Conservation (phyloP, 495 filamentous ascomycete genomes). For the Cercophora samala region DNA sequence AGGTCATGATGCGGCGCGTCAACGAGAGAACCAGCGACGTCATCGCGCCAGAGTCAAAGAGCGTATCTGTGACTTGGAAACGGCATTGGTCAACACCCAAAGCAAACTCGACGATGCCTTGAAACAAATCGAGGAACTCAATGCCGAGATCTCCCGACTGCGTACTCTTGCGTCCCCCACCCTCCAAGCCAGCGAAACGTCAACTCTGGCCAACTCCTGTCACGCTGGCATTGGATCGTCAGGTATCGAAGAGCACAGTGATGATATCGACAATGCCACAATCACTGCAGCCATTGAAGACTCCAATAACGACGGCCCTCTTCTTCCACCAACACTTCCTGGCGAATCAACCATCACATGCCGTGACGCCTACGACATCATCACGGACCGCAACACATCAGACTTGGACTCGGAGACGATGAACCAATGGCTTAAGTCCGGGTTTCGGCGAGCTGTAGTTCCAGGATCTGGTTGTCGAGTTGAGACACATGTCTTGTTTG, state of each 20-base stretch:
- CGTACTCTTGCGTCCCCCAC: not conserved
- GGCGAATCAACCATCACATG: constrained; percentile 33
- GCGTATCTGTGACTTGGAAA: constrained; percentile 27
- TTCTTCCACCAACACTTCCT: constrained; percentile 18
- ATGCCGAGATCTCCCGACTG: constrained; percentile 23
- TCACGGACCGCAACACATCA: constrained; percentile 18
- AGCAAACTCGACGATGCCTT: constrained; percentile 23
- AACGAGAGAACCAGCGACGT: constrained; percentile 34
- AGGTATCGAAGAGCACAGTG: not conserved
- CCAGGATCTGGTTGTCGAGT: constrained; percentile 28
- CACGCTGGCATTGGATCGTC: not conserved
- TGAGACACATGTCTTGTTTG: constrained; percentile 31
- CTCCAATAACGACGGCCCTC: constrained; percentile 10
- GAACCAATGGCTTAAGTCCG: constrained; percentile 25
- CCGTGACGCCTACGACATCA: constrained; percentile 26
- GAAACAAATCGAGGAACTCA: constrained; percentile 18
- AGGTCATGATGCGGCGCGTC: constrained; percentile 26
- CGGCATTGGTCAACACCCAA: constrained; percentile 16
- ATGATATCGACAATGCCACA: not conserved
- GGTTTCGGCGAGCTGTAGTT: constrained; percentile 23
- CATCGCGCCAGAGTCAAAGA: constrained; percentile 33
- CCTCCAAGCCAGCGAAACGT: not conserved
- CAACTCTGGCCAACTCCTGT: not conserved
- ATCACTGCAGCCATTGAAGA: not conserved
- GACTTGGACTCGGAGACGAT: constrained; percentile 17